These are phyloP conservation scores for Aschersonia sp. DNA, from an alignment of 2,329 filamentous ascomycete species.

Conservation along the genomic window DNA sequence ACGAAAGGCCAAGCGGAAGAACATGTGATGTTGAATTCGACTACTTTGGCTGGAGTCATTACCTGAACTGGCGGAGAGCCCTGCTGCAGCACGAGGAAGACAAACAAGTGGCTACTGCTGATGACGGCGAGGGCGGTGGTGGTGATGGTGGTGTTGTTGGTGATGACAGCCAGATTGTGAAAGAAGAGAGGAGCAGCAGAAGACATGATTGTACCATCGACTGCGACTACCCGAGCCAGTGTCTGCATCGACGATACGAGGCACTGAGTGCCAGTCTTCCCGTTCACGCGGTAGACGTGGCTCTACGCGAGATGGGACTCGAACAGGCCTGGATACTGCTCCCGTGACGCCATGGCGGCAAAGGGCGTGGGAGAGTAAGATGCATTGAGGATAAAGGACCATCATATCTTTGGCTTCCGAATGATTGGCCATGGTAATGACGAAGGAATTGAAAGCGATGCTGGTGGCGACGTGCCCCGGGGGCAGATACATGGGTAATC, in stretches of 20 bases:
- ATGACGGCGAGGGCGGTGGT: neutral
- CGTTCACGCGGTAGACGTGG: neutral
- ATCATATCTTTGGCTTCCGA: too few species aligned
- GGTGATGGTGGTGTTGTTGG: neutral
- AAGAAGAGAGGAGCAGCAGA: constrained; percentile 1
- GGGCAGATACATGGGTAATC: too few species aligned
- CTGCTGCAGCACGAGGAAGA: neutral
- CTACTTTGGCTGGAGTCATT: constrained; percentile 7
- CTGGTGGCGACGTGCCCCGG: too few species aligned
- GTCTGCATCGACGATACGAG: constrained; percentile 4
- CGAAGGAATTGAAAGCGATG: too few species aligned
- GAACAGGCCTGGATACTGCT: neutral
- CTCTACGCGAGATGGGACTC: neutral
- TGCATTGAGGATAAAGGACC: too few species aligned
- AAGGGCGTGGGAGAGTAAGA: too few species aligned
- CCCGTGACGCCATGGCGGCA: too few species aligned
- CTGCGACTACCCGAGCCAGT: constrained; percentile 12
- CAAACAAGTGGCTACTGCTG: neutral
- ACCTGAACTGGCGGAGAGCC: constrained; percentile 1
- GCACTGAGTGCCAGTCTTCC: neutral
- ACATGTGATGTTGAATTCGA: constrained; percentile 17
- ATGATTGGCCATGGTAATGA: too few species aligned
- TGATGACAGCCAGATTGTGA: neutral
- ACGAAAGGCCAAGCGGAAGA: too few species aligned
- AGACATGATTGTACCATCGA: constrained; percentile 9